These are phyloP conservation scores for Chloris gayana DNA, from an alignment of 176 grass and related monocot species.

Conservation along the genomic window DNA sequence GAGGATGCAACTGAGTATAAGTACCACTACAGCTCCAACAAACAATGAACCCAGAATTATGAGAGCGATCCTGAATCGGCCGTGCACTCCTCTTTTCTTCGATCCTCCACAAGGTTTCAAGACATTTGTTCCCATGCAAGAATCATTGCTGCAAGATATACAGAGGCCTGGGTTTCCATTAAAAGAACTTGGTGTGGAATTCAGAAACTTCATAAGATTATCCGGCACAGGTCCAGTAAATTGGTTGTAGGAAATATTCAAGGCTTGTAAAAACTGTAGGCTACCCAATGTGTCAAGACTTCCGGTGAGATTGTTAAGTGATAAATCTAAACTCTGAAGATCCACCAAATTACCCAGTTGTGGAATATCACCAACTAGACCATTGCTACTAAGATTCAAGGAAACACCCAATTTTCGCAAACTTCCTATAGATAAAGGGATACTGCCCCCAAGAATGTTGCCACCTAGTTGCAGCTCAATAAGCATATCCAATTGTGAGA, in stretches of 20 bases:
- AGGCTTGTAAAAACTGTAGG: conserved; percentile 43
- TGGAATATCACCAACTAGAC: conserved; percentile 57
- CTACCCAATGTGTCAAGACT: conserved; percentile 42
- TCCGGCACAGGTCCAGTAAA: conserved; percentile 62
- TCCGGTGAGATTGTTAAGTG: conserved; percentile 67
- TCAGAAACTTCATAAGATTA: conserved; percentile 56
- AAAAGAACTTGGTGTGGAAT: conserved; percentile 61
- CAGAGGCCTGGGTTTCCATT: conserved; percentile 67
- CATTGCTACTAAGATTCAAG: conserved; percentile 73
- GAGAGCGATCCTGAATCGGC: conserved; percentile 38
- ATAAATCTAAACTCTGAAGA: conserved; percentile 76
- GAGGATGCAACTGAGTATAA: conserved; percentile 42
- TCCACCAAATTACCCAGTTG: conserved; percentile 48
- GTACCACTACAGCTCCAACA: conserved; percentile 31
- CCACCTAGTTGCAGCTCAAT: conserved; percentile 75
- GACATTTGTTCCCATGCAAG: conserved; percentile 40
- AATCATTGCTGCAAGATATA: conserved; percentile 50
- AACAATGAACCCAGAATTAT: conserved; percentile 54
- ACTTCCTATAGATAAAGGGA: conserved; percentile 62
- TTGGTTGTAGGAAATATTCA: conserved; percentile 77
- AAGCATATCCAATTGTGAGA: conserved; percentile 50
- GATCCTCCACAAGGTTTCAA: conserved; percentile 46
- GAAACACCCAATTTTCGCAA: conserved; percentile 50
- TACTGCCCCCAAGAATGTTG: conserved; percentile 65
- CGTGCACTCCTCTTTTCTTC: conserved; percentile 29